Evolutionary conservation across 2,329 filamentous ascomycete genomes (phyloP), one percentile per base, ranked within the genome.

Genomic region (Coniochaeta ligniaria): DNA sequence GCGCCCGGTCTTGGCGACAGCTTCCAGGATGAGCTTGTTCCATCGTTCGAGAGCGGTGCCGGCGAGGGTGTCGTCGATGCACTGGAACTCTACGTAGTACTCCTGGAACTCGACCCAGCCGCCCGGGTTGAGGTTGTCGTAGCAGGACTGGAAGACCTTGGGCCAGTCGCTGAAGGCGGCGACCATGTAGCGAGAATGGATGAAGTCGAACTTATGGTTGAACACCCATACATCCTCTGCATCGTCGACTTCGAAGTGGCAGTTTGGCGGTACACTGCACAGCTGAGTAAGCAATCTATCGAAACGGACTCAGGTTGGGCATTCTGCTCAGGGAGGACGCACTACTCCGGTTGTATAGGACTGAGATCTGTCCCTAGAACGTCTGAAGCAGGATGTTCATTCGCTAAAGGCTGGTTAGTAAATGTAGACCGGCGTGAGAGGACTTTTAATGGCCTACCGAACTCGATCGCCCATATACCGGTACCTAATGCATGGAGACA

Each of bases 181-280:
- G 24, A 61, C 59, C 28, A 69, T 60, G 50, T 62, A 61, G 12
- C 66, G 64, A 8, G 59, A 57, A 58, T 69, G 66, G 58, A 68
- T 62, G 56, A 65, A 68, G 62, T 69, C 66, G 62, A 68, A 68
- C 54, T 64, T 62, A 57, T 65, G 61, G 65, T 77, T 78, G 16
- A 66, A 67, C 66, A 80, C 77, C 47, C 62, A 63, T 0, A 68
- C 68, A 55, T 70, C 70, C 64, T 74, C 68, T 24, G 82, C 79
- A 66, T 88, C 83, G 69, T 87, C 84, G 58, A 86, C 78, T 60
- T 84, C 76, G 63, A 86, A 86, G 63, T 81, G 78, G 56, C 85
- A 80, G 58, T 62, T 62, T 17, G 58, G 16, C 9, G 60, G 60
- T 17, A 62, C 54, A 43, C 54, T 57, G n/a, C 8, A 12, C 14